Percentiles rank a stretch among this genome's conserved stretches.
Conservation (phyloP, 2,329 filamentous ascomycete genomes). For the Aureobasidium lini region DNA sequence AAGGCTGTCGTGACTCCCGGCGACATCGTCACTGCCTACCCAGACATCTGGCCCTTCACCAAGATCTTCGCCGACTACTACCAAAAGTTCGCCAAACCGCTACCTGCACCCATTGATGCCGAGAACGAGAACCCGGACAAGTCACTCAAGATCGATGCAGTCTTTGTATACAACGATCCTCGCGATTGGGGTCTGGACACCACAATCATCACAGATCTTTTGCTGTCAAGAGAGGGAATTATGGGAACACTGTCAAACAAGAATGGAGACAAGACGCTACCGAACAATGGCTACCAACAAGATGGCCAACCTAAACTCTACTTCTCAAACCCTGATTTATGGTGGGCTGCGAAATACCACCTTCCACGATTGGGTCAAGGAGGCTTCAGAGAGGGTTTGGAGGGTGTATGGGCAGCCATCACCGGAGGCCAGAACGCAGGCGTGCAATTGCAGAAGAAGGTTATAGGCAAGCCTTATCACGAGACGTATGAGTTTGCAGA, state of each 20-base stretch:
- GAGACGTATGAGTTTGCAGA: constrained; percentile 82
- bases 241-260: constrained; percentile 70
- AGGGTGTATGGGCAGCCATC: constrained; percentile 68
- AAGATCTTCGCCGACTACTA: constrained; percentile 58
- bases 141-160: constrained; percentile 72
- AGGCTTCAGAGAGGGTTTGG: constrained; percentile 74
- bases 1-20: constrained; percentile 74
- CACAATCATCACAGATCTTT: constrained; percentile 74
- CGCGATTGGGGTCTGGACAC: constrained; percentile 91
- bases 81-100: constrained; percentile 47
- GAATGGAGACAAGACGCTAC: constrained; percentile 58
- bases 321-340: constrained; percentile 84
- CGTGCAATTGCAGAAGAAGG: constrained; percentile 52
- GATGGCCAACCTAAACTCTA: constrained; percentile 74
- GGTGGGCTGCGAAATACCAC: constrained; percentile 81
- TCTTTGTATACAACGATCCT: constrained; percentile 93
- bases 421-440: constrained; percentile 47
- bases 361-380: constrained; percentile 86
- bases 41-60: constrained; percentile 77
- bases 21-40: constrained; percentile 69
- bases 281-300: constrained; percentile 71
- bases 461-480: constrained; percentile 76
- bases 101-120: constrained; percentile 45
- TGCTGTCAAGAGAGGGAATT: constrained; percentile 70
- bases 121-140: constrained; percentile 38